phyloP scores from a whole-genome alignment of 2,329 filamentous ascomycete genomes.

The Cephalotrichum gorgonifer region DNA sequence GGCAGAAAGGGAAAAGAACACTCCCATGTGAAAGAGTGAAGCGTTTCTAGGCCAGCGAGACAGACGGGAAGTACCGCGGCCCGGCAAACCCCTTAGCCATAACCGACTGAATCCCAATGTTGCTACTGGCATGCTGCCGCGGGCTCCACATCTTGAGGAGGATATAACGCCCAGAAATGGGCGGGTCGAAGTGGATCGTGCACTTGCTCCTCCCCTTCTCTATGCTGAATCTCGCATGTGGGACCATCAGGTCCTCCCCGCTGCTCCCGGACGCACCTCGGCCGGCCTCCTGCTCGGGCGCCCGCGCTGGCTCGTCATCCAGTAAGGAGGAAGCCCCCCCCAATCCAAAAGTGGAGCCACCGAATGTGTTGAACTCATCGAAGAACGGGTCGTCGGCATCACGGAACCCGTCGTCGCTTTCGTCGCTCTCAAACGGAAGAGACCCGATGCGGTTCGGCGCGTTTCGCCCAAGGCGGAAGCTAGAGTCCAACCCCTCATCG shows the following conservation, averaged over 20 bases:
- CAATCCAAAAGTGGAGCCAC: neutral
- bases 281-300: slow-evolving; percentile 6
- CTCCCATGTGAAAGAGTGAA: neutral
- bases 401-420: slow-evolving; percentile 22
- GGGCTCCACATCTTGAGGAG: slow-evolving; percentile 87
- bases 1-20: no score
- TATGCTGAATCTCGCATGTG: slow-evolving; percentile 76
- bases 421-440: slow-evolving; percentile 42
- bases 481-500: slow-evolving; percentile 20
- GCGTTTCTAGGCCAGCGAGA: slow-evolving; percentile 40
- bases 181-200: slow-evolving; percentile 75
- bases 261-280: slow-evolving; percentile 36
- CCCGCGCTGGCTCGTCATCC: slow-evolving; percentile 9
- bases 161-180: slow-evolving; percentile 72
- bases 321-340: neutral
- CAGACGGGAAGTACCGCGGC: slow-evolving; percentile 69
- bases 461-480: slow-evolving; percentile 21
- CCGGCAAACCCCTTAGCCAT: slow-evolving; percentile 77
- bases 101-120: slow-evolving; percentile 85
- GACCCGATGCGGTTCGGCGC: slow-evolving; percentile 42
- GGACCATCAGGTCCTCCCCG: slow-evolving; percentile 52
- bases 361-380: slow-evolving; percentile 11
- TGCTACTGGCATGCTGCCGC: slow-evolving; percentile 49
- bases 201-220: slow-evolving; percentile 74
- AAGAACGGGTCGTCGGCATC: slow-evolving; percentile 17